These are phyloP conservation scores for Leonotis leonurus DNA, from an alignment of 257 asterid genomes.

Conservation along the genomic window DNA sequence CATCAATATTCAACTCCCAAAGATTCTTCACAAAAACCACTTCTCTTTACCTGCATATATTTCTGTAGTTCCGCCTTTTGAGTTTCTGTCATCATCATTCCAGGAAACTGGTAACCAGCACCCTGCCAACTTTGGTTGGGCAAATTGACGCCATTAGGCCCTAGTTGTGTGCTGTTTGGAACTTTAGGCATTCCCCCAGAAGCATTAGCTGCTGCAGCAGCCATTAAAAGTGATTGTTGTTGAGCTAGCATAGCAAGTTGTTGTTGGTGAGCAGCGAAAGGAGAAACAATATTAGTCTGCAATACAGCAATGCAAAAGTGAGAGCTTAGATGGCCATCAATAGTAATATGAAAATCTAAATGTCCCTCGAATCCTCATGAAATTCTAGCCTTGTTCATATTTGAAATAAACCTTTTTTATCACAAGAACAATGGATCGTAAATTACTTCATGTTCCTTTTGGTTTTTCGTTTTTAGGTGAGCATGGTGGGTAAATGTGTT, in stretches of 20 bases:
- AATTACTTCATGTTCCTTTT: not conserved
- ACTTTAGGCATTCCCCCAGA: constrained; percentile 43
- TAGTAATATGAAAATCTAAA: not conserved
- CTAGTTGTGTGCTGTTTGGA: constrained; percentile 45
- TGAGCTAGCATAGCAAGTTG: constrained; percentile 88
- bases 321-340: not conserved
- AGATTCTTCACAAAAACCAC: constrained; percentile 10
- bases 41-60: constrained; percentile 56
- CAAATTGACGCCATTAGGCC: constrained; percentile 42
- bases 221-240: constrained; percentile 70
- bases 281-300: constrained; percentile 47
- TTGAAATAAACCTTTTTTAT: not conserved
- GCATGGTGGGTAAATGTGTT: not conserved
- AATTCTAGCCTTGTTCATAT: not conserved
- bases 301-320: constrained; percentile 4
- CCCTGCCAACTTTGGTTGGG: constrained; percentile 65
- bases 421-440: not conserved
- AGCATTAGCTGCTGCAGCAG: constrained; percentile 70
- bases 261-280: constrained; percentile 68
- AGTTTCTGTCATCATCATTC: constrained; percentile 53
- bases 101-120: constrained; percentile 66
- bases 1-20: constrained; percentile 1
- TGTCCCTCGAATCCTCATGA: not conserved
- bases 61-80: constrained; percentile 48
- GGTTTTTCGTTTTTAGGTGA: not conserved